Evolutionary conservation across 2,329 filamentous ascomycete genomes (phyloP).

Genomic region (Verticillium klebahnii): DNA sequence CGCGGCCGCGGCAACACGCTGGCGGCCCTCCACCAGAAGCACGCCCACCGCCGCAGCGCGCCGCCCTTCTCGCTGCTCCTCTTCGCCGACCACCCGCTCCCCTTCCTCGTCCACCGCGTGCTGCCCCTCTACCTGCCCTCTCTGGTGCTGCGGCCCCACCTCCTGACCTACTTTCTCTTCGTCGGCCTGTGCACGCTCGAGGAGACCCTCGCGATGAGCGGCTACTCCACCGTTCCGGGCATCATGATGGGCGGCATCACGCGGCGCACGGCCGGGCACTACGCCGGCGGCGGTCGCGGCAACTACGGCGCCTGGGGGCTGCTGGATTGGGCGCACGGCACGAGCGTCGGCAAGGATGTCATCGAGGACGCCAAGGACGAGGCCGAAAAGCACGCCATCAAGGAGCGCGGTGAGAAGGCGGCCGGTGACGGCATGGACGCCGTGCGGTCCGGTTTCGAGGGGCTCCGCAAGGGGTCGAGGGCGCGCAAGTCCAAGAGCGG

Average conservation of each 20-base stretch:
- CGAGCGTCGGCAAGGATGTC: slow-evolving; percentile 45
- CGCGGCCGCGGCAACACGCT: slow-evolving; percentile 8
- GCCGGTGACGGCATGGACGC: slow-evolving; percentile 24
- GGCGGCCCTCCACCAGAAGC: slow-evolving; percentile 31
- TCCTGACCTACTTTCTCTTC: slow-evolving; percentile 67
- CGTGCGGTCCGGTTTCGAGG: slow-evolving; percentile 27
- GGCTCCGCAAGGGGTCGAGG: slow-evolving; percentile 4
- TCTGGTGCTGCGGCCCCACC: slow-evolving; percentile 60
- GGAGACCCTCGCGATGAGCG: slow-evolving; percentile 62
- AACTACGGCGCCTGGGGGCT: slow-evolving; percentile 61
- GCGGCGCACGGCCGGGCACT: slow-evolving; percentile 45
- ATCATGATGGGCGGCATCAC: slow-evolving; percentile 48
- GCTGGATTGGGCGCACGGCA: slow-evolving; percentile 58
- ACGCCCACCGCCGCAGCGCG: slow-evolving; percentile 47
- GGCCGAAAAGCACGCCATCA: slow-evolving; percentile 51
- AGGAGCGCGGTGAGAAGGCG: slow-evolving; percentile 32
- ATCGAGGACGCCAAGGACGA: slow-evolving; percentile 51
- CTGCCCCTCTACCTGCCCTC: slow-evolving; percentile 63
- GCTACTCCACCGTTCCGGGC: slow-evolving; percentile 57
- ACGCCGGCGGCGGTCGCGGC: slow-evolving; percentile 48
- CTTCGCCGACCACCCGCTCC: slow-evolving; percentile 64
- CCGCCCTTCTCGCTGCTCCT: slow-evolving; percentile 59
- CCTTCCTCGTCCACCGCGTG: slow-evolving; percentile 59
- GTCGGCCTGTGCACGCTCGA: slow-evolving; percentile 59
- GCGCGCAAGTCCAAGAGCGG: slow-evolving; percentile 1